A percentile compares a stretch with the other conserved stretches of the same genome.
phyloP scores from a whole-genome alignment of 2,329 filamentous ascomycete species.

The Xylariales sp. region DNA sequence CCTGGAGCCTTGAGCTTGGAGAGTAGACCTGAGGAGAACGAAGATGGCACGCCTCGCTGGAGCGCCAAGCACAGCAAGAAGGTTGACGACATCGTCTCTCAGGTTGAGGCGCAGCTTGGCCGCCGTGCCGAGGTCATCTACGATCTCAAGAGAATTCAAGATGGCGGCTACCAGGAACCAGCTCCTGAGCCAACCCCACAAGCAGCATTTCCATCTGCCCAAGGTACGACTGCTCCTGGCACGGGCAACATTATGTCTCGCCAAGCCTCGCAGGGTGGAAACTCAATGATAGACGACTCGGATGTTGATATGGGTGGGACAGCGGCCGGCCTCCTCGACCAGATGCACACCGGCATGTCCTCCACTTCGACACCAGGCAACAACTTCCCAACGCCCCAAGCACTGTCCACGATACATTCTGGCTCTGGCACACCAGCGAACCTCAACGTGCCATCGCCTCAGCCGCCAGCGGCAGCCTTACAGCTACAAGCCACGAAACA shows the following conservation, averaged over 20 bases:
- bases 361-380: constrained; percentile 56
- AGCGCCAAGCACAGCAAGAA: constrained; percentile 44
- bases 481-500: constrained; percentile 12
- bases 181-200: constrained; percentile 34
- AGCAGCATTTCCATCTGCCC: constrained; percentile 10
- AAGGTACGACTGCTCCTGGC: constrained; percentile 11
- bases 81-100: constrained; percentile 68
- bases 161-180: constrained; percentile 69
- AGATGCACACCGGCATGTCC: constrained; percentile 61
- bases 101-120: constrained; percentile 68
- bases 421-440: constrained; percentile 53
- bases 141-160: constrained; percentile 66
- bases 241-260: constrained; percentile 38
- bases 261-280: constrained; percentile 50
- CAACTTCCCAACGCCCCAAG: constrained; percentile 57
- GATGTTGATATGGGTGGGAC: constrained; percentile 63
- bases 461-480: constrained; percentile 20
- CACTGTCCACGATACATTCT: constrained; percentile 52
- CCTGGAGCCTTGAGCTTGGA: constrained; percentile 62
- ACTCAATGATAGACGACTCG: constrained; percentile 49
- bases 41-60: constrained; percentile 38
- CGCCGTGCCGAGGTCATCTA: constrained; percentile 61
- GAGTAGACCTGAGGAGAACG: constrained; percentile 45
- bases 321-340: constrained; percentile 61
- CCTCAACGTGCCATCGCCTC: constrained; percentile 41